Percentiles rank a stretch among this genome's conserved stretches.
Evolutionary conservation across 1,284 basidiomycete species (phyloP).

Genomic region (Termitomyces sp.): DNA sequence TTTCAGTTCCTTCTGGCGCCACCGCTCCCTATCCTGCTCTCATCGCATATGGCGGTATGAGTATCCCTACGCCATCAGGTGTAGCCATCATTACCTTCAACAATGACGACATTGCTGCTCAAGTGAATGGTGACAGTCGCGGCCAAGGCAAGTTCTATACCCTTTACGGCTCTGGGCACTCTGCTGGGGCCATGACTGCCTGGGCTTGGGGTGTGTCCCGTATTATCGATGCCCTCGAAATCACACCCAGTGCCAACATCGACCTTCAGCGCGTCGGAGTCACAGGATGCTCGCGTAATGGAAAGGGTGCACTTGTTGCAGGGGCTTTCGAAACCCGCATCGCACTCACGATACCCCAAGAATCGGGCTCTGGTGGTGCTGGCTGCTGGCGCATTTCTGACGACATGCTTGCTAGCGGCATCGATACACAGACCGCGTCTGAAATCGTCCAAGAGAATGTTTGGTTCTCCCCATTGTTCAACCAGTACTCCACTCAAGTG

Average conservation of each 20-base stretch:
- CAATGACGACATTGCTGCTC: conserved; percentile 46
- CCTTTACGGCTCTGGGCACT: conserved; percentile 41
- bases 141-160: conserved; percentile 51
- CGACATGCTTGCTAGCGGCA: conserved; percentile 31
- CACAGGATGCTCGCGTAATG: conserved; percentile 52
- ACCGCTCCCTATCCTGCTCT: conserved; percentile 46
- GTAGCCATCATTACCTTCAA: conserved; percentile 47
- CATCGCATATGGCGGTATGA: conserved; percentile 46
- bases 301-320: conserved; percentile 51
- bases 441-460: conserved; percentile 53
- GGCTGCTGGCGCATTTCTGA: conserved; percentile 54
- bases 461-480: conserved; percentile 48
- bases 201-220: conserved; percentile 55
- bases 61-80: conserved; percentile 43
- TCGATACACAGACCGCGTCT: conserved; percentile 41
- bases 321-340: conserved; percentile 52
- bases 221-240: conserved; percentile 50
- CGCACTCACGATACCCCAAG: conserved; percentile 51
- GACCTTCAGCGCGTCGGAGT: conserved; percentile 44
- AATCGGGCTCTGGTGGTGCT: conserved; percentile 51
- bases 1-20: conserved; percentile 36
- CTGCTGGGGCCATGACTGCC: conserved; percentile 47
- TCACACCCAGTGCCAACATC: conserved; percentile 38
- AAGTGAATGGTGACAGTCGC: conserved; percentile 38
- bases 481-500: conserved; percentile 39